Base-by-base conservation (phyloP, 1,284 basidiomycete species). In the Tetrapyrgos nigripes region DNA sequence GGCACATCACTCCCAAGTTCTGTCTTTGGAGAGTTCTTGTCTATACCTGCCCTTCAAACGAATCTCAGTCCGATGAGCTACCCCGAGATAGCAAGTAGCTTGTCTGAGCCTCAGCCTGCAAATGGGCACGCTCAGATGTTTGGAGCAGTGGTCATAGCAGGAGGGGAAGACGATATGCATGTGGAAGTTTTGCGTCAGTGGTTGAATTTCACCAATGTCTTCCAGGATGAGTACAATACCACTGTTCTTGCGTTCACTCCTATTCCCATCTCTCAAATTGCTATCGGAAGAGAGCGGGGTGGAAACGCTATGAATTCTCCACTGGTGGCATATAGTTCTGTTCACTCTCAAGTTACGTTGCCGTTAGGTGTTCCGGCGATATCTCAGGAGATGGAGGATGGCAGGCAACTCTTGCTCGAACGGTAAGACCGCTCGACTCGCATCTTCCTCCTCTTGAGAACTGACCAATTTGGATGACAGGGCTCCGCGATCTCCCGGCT, bases 11-110 rank as follows among this genome's bases (percentile, higher is more conserved):
- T 76, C 11, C 73, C 75, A 19, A 60, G 21, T 61, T 61, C 21
- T 8, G 70, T 74, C 24, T 79, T 75, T 58, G 71, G 73, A 4
- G 74, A 76, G 40, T 75, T 79, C 57, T 66, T 79, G 26, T 63
- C 73, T 14, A 73, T 79, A 27, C 76, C 78, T 11, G 59, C 70
- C 0, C 59, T 66, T n/a, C 54, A 57, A n/a, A 62, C 65, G n/a
- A 53, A 62, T 17, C 55, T 77, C 4, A 64, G 65, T 1, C 67
- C 73, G 6, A 47, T 73, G 27, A 76, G 73, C 60, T 78, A 76
- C 52, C 50, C 68, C n/a, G 73, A 76, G 52, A 70, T 69, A 8
- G 17, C 37, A 17, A 17, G 13, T n/a, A 40, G 37, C 37, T 40
- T 40, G 37, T 17, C 8, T n/a, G 37, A 40, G 19, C 37, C 37